Evolutionary conservation across 179 eudicot species (phyloP).

Genomic region (Patellifolia procumbens): DNA sequence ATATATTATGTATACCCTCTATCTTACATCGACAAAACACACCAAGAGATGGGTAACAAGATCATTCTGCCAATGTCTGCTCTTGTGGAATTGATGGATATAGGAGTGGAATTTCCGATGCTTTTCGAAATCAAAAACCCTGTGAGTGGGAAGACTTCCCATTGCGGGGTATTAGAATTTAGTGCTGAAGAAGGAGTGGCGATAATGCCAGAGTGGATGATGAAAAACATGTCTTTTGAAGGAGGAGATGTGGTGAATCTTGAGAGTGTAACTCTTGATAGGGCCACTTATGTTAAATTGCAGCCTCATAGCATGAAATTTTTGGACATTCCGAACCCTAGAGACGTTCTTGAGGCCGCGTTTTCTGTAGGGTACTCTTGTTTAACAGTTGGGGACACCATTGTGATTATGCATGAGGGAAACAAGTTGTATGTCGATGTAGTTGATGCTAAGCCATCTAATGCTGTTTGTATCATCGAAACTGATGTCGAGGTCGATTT

Average conservation of each 20-base stretch:
- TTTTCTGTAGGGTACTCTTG: conserved; percentile 21
- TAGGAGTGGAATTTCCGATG: conserved; percentile 16
- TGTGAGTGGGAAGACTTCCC: background rate
- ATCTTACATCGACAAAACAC: background rate
- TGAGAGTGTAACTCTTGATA: conserved; percentile 1
- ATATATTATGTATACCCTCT: background rate
- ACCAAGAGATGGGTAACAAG: conserved; percentile 15
- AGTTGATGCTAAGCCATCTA: conserved; percentile 20
- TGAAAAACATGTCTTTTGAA: conserved; percentile 1
- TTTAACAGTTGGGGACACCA: conserved; percentile 21
- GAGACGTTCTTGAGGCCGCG: conserved; percentile 12
- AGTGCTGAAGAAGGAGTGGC: conserved; percentile 11
- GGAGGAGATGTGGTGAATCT: background rate
- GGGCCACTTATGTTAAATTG: conserved; percentile 13
- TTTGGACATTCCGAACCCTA: conserved; percentile 3
- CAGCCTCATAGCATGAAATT: conserved; percentile 18
- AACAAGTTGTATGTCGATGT: conserved; percentile 15
- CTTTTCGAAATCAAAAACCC: conserved; percentile 16
- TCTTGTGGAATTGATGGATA: background rate
- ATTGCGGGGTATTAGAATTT: conserved; percentile 25
- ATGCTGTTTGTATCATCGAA: conserved; percentile 24
- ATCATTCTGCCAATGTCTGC: conserved; percentile 22
- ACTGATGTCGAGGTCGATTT: conserved; percentile 28
- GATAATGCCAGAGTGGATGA: conserved; percentile 16
- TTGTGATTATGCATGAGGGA: conserved; percentile 6